Evolutionary conservation across 2,329 filamentous ascomycete species (phyloP), one percentile per base, ranked within the genome.

Genomic region (Clarireedia monteithiana): DNA sequence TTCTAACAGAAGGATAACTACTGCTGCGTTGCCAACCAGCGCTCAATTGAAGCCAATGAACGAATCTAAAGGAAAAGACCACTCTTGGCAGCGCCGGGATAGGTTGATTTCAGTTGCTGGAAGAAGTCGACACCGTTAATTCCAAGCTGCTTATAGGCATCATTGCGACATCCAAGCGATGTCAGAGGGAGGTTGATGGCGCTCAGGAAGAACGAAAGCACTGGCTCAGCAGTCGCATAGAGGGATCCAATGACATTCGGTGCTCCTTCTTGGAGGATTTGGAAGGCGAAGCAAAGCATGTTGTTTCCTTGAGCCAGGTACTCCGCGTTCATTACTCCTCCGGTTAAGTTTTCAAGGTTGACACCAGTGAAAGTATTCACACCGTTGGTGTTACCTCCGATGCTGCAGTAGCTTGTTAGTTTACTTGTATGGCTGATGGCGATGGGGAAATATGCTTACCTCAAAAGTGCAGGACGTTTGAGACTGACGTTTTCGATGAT

Each of bases 351-450:
- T 1, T 59, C 56, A 1, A 75, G 42, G 60, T 75, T 66, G 45
- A 81, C 60, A 5, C 76, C 77, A 4, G 72, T 68, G 62, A 80
- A 82, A 17, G 71, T 75, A 68, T 82, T 75, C 6, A 53, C 50
- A 5, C 17, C 20, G 20, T 24, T 26, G 6, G 27, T 47, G 23
- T 53, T 53, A 14, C 50, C 50, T 14, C 50, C 40, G 7, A 47
- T 46, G 30, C 42, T 47, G 36, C 17, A 17, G 17, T 24, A 6
- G 10, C 12, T n/a, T 20, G 48, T 38, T 39, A 38, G 27, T 5
- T 17, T 23, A 20, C n/a, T 9, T n/a, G 14, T 9, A 9, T 50
- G 10, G 9, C 4, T 24, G 5, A 24, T 26, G 17, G 23, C 6
- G 23, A 15, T 24, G 6, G 45, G 14, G 12, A 26, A 26, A 27